These are phyloP conservation scores for Venturia nashicola DNA, from an alignment of 2,329 filamentous ascomycete genomes.

Conservation along the genomic window DNA sequence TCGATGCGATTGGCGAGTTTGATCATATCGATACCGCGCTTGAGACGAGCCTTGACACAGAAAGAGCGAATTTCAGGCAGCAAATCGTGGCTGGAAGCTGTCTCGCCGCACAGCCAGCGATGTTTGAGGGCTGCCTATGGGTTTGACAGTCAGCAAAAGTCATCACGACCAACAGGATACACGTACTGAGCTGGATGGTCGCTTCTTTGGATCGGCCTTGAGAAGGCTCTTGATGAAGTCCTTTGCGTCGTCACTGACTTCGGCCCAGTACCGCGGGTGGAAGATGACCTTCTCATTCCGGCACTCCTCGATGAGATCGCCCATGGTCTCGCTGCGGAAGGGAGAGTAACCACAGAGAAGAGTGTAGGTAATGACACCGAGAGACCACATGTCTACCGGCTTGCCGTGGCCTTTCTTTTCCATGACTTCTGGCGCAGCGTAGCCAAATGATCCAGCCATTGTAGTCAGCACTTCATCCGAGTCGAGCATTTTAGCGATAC, in stretches of 20 bases:
- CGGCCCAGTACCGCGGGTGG: conserved; percentile 97
- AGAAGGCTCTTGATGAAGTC: conserved; percentile 79
- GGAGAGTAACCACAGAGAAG: conserved; percentile 96
- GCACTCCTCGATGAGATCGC: conserved; percentile 91
- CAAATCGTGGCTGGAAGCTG: conserved; percentile 90
- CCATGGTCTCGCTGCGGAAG: conserved; percentile 87
- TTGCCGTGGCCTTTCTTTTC: conserved; percentile 95
- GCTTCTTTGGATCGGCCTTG: conserved; percentile 62
- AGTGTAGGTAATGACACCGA: conserved; percentile 98
- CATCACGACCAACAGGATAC: not conserved
- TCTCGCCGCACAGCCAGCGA: conserved; percentile 82
- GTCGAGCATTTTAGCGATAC: conserved; percentile 96
- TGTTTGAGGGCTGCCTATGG: conserved; percentile 63
- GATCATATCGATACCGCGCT: conserved; percentile 88
- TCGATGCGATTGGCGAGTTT: conserved; percentile 95
- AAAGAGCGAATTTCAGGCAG: conserved; percentile 92
- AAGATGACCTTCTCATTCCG: conserved; percentile 74
- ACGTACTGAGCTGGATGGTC: conserved; percentile 62
- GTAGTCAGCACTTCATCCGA: conserved; percentile 85
- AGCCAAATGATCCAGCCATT: conserved; percentile 97
- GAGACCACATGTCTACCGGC: conserved; percentile 97
- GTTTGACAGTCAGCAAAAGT: not conserved
- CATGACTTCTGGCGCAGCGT: conserved; percentile 97
- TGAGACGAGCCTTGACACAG: conserved; percentile 80
- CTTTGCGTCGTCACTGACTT: conserved; percentile 90